Conservation (phyloP, 306 rosid genomes). For the Cicer chorassanicum region DNA sequence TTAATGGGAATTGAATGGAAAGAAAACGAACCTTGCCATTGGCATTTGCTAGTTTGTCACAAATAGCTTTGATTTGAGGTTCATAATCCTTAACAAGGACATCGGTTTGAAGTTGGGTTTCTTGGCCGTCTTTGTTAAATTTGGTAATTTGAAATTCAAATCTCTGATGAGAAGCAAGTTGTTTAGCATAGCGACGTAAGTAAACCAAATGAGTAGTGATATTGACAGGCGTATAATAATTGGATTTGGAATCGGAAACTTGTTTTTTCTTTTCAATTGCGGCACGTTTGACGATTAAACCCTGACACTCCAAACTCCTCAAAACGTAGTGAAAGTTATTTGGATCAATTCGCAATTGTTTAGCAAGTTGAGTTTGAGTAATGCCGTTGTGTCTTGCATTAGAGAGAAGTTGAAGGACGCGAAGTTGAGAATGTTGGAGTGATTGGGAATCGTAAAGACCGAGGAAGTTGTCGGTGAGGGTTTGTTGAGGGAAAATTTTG, state of each 20-base stretch:
- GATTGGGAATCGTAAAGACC: conserved; percentile 75
- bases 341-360: conserved; percentile 65
- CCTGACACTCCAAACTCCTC: conserved; percentile 79
- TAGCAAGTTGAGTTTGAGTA: conserved; percentile 77
- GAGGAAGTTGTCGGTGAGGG: conserved; percentile 61
- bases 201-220: conserved; percentile 77
- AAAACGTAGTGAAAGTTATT: conserved; percentile 71
- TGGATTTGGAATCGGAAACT: conserved; percentile 48
- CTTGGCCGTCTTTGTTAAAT: conserved; percentile 31
- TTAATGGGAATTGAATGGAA: conserved; percentile 23
- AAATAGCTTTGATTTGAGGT: conserved; percentile 75
- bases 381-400: conserved; percentile 69
- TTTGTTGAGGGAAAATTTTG: conserved; percentile 59
- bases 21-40: conserved; percentile 65
- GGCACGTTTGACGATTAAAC: conserved; percentile 70
- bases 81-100: conserved; percentile 72
- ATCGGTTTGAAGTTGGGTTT: conserved; percentile 50
- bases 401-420: conserved; percentile 72
- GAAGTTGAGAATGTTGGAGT: conserved; percentile 54
- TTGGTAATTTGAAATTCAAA: conserved; percentile 69
- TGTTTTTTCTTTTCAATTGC: conserved; percentile 76
- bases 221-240: conserved; percentile 50
- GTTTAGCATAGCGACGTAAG: conserved; percentile 75
- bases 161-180: conserved; percentile 68
- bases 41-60: conserved; percentile 74